Conservation (phyloP, 2,329 filamentous ascomycete genomes). For the Aspergillus glaucus region DNA sequence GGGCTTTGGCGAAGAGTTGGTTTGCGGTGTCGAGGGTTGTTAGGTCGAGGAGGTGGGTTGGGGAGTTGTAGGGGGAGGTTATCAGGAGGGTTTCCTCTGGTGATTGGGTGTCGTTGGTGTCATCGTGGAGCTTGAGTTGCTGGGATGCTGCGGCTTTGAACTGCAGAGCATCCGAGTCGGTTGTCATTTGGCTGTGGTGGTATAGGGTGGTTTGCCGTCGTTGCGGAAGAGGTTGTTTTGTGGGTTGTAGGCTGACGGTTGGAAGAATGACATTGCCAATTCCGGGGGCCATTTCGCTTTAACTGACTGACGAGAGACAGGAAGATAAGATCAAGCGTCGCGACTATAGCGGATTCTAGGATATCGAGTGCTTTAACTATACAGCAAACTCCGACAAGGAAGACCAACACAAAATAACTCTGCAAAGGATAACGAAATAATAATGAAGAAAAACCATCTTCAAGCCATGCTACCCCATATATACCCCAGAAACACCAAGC, state of each 20-base stretch:
- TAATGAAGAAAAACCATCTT: neutral
- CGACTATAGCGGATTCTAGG: neutral
- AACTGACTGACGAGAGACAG: neutral
- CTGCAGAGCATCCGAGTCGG: constrained; percentile 26
- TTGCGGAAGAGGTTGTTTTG: neutral
- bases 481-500: neutral
- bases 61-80: constrained; percentile 69
- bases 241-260: neutral
- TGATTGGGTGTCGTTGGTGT: constrained; percentile 3
- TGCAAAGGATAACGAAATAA: neutral
- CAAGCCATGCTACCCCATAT: neutral
- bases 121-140: constrained; percentile 19
- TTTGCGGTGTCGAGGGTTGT: constrained; percentile 59
- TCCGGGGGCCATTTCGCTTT: neutral
- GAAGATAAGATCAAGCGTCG: neutral
- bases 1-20: constrained; percentile 63
- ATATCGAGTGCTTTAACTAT: neutral
- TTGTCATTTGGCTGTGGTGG: constrained; percentile 27
- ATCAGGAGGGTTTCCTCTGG: constrained; percentile 43
- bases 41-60: constrained; percentile 67
- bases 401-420: neutral
- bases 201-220: constrained; percentile 11
- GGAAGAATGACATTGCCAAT: neutral
- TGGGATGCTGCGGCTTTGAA: constrained; percentile 30
- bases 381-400: neutral